phyloP scores from a whole-genome alignment of 306 rosid genomes.

The Pyrus bretschneideri region DNA sequence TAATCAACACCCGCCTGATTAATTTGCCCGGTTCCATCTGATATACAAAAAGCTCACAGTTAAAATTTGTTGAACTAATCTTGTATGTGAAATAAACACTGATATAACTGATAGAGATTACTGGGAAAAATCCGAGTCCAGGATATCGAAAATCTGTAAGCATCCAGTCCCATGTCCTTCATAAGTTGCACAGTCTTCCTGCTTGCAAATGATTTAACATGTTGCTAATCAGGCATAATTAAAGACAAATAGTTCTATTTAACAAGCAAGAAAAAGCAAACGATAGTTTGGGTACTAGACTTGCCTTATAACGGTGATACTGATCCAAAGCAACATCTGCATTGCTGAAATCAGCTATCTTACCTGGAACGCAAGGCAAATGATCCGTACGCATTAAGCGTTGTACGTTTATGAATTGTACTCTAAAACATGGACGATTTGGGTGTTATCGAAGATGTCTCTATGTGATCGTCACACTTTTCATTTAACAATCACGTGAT shows the following conservation, averaged over 20 bases:
- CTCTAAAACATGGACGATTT: too few relatives aligned
- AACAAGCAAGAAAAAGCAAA: neutral
- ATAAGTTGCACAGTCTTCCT: constrained; percentile 80
- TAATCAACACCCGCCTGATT: constrained; percentile 78
- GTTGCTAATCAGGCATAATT: neutral
- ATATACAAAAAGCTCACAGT: neutral
- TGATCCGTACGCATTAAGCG: neutral
- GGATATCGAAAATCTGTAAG: constrained; percentile 85
- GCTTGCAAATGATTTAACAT: neutral
- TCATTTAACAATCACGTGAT: too few relatives aligned
- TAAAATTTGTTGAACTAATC: neutral
- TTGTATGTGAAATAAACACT: neutral
- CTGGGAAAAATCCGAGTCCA: constrained; percentile 89
- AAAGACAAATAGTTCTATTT: neutral
- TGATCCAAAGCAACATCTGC: constrained; percentile 89
- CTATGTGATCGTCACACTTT: too few relatives aligned
- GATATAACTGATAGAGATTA: constrained; percentile 23
- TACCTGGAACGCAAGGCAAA: constrained; percentile 38
- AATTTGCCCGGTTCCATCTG: constrained; percentile 73
- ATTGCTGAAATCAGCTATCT: constrained; percentile 55
- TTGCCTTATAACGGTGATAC: constrained; percentile 61
- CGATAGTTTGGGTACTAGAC: neutral
- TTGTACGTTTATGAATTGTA: too few relatives aligned
- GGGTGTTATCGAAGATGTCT: too few relatives aligned
- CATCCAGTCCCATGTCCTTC: constrained; percentile 89